These are phyloP conservation scores for Xylaria arbuscula DNA, from an alignment of 2,329 filamentous ascomycete species.

Conservation along the genomic window DNA sequence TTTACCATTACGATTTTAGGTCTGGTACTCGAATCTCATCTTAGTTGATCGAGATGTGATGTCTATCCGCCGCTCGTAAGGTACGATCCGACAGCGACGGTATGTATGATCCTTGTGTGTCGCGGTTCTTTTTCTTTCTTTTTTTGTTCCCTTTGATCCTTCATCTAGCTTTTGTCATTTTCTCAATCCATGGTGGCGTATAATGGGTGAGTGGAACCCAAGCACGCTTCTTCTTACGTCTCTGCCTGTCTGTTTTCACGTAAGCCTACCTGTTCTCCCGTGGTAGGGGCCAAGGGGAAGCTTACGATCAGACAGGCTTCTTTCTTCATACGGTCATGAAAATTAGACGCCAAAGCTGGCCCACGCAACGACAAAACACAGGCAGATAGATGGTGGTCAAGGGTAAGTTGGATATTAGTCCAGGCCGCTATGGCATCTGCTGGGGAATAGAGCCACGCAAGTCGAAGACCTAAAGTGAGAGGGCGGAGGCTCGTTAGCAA, in stretches of 20 bases:
- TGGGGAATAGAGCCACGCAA: constrained; percentile 5
- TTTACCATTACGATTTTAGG: no score
- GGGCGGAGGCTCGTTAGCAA: background rate
- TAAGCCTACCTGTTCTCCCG: background rate
- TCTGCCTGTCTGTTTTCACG: background rate
- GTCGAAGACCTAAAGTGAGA: constrained; percentile 24
- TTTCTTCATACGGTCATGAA: background rate
- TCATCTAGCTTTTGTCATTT: no score
- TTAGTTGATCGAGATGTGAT: no score
- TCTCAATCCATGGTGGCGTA: no score
- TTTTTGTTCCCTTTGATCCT: no score
- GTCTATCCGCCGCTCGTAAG: no score
- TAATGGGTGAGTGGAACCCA: no score
- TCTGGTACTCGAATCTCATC: no score
- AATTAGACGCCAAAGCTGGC: no score
- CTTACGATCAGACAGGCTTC: background rate
- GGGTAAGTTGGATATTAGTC: background rate
- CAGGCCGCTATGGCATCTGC: background rate
- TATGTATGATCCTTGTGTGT: no score
- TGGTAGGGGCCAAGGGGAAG: background rate
- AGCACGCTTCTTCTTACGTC: background rate
- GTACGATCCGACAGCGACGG: no score
- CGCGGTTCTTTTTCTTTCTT: no score
- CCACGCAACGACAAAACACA: background rate
- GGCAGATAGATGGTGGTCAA: background rate